phyloP scores from a whole-genome alignment of 345 rosid genomes.

The Lepidium sativum region DNA sequence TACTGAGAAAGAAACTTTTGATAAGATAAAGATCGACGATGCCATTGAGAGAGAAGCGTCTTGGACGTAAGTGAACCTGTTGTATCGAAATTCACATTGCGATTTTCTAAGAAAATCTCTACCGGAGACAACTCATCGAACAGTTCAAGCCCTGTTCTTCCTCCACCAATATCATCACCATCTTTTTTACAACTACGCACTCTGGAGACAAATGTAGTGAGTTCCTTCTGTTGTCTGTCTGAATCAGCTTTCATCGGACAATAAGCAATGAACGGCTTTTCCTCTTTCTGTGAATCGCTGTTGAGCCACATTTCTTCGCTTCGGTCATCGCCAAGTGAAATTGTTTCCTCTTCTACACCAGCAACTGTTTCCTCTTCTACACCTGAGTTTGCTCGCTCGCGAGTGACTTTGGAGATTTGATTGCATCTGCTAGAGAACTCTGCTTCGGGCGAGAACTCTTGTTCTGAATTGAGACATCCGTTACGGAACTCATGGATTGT shows the following conservation, averaged over 20 bases:
- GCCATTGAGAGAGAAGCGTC: conserved; percentile 35
- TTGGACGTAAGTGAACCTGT: conserved; percentile 27
- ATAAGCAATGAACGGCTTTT: conserved; percentile 34
- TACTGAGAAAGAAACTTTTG: conserved; percentile 27
- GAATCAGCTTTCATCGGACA: conserved; percentile 20
- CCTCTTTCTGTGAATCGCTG: conserved; percentile 30
- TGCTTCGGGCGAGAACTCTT: conserved; percentile 34
- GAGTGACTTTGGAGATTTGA: conserved; percentile 47
- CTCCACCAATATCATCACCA: neutral
- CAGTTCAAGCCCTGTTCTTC: conserved; percentile 24
- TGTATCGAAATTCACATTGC: conserved; percentile 19
- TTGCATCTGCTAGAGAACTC: conserved; percentile 31
- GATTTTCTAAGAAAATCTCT: conserved; percentile 33
- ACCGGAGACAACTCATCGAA: conserved; percentile 53
- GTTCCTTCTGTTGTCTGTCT: conserved; percentile 4
- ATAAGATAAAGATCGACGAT: conserved; percentile 32
- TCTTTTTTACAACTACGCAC: conserved; percentile 27
- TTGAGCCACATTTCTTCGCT: conserved; percentile 33
- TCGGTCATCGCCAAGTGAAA: conserved; percentile 24
- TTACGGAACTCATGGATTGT: conserved; percentile 39
- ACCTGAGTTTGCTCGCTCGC: conserved; percentile 28
- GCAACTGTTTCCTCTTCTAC: too few relatives aligned
- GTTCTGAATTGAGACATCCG: conserved; percentile 33
- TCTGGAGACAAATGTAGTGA: conserved; percentile 35
- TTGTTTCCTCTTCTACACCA: conserved; percentile 11